Evolutionary conservation across 352 stramenopile species (phyloP), one percentile per base, ranked within the genome.

Genomic region (Globisporangium mamillatum): DNA sequence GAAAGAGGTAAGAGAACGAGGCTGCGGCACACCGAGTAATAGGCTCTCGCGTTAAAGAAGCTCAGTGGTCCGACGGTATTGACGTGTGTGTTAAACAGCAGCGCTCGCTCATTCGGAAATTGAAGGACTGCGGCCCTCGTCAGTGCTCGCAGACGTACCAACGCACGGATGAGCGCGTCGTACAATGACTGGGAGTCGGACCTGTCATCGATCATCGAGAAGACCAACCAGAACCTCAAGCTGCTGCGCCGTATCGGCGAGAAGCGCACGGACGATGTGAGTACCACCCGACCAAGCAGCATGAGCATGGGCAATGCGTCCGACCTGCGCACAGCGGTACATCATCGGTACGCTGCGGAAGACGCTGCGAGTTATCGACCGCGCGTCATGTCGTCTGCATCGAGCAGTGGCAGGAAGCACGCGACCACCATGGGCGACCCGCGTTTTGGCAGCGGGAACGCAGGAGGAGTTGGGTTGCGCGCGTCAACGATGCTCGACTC

Each of bases 211-310:
- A 93, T 93, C 82, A 93, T 94, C 58, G 87, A 94, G 65, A 93
- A 94, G 75, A 94, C 87, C 63, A 94, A 93, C 71, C 88, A 91
- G 67, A 95, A 93, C 75, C 80, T 93, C 63, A 92, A 92, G 73
- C 76, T 93, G 41, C 75, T 93, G 66, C 85, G 87, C 12, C 85
- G 86, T 63, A 92, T 93, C 53, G 85, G 87, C 59, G 83, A 93
- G 71, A 90, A 90, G 72, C 82, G 81, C 52, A 69, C 80, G 2
- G 84, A 86, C 56, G 78, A 91, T 58, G 74, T 88, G 41, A 82
- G 75, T 3, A 64, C 73, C 54, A 81, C 79, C 4, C 56, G 56
- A 4, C 50, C 54, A 6, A 69, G 22, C 56, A 63, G 52, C 66
- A 34, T 48, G 10, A 60, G 60, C 44, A 55, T 55, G 2, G 54